phyloP scores from a whole-genome alignment of 768 basidiomycete genomes.

The Ramaria rubella region DNA sequence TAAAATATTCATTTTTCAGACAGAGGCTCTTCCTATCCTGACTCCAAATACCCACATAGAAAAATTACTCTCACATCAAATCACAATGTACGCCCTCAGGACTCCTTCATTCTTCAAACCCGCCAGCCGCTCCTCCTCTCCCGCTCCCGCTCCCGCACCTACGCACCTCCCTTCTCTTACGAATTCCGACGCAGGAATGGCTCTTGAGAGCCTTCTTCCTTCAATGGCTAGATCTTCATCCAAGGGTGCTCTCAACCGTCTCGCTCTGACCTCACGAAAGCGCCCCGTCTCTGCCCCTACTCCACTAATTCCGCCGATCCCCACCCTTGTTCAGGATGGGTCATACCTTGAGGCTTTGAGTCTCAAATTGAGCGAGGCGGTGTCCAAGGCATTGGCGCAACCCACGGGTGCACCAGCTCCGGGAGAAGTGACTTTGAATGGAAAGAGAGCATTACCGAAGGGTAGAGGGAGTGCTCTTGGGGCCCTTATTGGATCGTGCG shows the following conservation, averaged over 20 bases:
- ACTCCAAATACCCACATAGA: slow-evolving; percentile 26
- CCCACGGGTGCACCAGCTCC: slow-evolving; percentile 47
- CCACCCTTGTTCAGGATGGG: slow-evolving; percentile 60
- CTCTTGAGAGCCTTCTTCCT: slow-evolving; percentile 32
- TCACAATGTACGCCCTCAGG: slow-evolving; percentile 59
- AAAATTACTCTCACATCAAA: slow-evolving; percentile 11
- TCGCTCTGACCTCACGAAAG: slow-evolving; percentile 50
- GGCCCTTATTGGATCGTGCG: slow-evolving; percentile 63
- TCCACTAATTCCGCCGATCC: slow-evolving; percentile 31
- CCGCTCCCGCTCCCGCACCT: slow-evolving; percentile 35
- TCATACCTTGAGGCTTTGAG: slow-evolving; percentile 73
- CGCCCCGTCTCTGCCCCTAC: slow-evolving; percentile 38
- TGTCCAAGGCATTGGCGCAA: slow-evolving; percentile 66
- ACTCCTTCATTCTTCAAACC: slow-evolving; percentile 62
- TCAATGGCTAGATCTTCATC: slow-evolving; percentile 17
- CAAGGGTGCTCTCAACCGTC: slow-evolving; percentile 43
- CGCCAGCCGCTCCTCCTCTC: slow-evolving; percentile 56
- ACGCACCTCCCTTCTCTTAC: slow-evolving; percentile 10
- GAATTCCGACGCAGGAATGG: slow-evolving; percentile 31
- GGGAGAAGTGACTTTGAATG: slow-evolving; percentile 46
- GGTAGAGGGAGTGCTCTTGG: slow-evolving; percentile 68
- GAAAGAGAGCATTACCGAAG: slow-evolving; percentile 65
- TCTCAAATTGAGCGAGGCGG: slow-evolving; percentile 74
- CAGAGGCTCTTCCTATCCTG: slow-evolving; percentile 10
- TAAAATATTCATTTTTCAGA: slow-evolving; percentile 15